These are phyloP conservation scores for Adansonia madagascariensis DNA, from an alignment of 441 rosid genomes.

Conservation along the genomic window DNA sequence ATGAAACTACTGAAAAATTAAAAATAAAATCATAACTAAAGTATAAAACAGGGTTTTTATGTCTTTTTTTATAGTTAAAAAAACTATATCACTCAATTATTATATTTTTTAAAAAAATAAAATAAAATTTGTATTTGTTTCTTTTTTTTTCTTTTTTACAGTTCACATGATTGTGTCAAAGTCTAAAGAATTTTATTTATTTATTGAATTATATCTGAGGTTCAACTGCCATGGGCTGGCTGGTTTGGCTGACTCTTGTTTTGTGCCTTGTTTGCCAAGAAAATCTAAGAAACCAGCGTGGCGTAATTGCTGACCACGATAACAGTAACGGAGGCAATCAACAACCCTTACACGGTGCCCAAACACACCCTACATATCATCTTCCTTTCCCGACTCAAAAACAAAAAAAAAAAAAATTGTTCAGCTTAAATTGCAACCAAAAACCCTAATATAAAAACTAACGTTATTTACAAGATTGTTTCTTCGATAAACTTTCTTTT, in stretches of 20 bases:
- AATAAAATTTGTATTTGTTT: too few relatives aligned
- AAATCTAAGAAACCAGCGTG: neutral
- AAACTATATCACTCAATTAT: too few relatives aligned
- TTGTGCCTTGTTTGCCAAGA: slow-evolving; percentile 3
- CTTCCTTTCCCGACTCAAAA: neutral
- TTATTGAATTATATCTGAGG: too few relatives aligned
- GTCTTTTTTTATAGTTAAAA: too few relatives aligned
- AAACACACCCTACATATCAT: neutral
- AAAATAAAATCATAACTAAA: too few relatives aligned
- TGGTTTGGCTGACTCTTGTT: neutral
- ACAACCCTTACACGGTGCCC: neutral
- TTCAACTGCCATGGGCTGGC: neutral
- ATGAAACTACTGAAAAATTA: too few relatives aligned
- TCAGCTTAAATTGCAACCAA: neutral
- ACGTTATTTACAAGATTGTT: neutral
- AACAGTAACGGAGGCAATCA: neutral
- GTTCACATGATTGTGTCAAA: too few relatives aligned
- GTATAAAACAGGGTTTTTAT: too few relatives aligned
- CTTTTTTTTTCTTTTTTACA: too few relatives aligned
- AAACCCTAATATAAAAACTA: neutral
- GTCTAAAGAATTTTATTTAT: too few relatives aligned
- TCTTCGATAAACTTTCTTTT: neutral
- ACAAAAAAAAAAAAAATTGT: too few relatives aligned
- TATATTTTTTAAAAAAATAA: too few relatives aligned
- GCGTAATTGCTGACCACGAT: neutral